Evolutionary conservation across 148 eudicot genomes (phyloP).

Genomic region (Chenopodium formosanum): DNA sequence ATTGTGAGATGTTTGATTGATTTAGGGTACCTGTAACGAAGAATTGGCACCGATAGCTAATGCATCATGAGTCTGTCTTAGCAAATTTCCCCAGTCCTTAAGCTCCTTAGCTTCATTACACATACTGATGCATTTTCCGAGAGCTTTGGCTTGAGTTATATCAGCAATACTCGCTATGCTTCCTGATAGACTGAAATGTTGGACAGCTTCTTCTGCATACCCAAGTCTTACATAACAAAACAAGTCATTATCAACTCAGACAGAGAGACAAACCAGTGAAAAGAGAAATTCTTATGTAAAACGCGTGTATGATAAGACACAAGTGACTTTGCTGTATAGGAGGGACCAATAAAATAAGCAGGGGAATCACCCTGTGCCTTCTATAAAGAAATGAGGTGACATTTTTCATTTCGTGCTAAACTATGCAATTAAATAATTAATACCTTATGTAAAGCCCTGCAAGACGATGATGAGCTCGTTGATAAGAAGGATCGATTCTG

Average conservation of each 20-base stretch:
- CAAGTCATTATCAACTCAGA: neutral
- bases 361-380: too few relatives aligned
- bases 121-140: conserved; percentile 37
- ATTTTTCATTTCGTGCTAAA: too few relatives aligned
- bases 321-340: too few relatives aligned
- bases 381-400: too few relatives aligned
- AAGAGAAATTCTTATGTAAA: neutral
- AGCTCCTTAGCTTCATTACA: conserved; percentile 39
- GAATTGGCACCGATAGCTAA: conserved; percentile 55
- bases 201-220: conserved; percentile 56
- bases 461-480: conserved; percentile 66
- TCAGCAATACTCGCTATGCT: conserved; percentile 34
- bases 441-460: conserved; percentile 70
- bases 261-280: neutral
- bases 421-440: too few relatives aligned
- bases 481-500: conserved; percentile 56
- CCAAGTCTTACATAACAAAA: conserved; percentile 43
- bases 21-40: conserved; percentile 50
- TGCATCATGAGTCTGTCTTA: conserved; percentile 40
- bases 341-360: too few relatives aligned
- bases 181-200: conserved; percentile 51
- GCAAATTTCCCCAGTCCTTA: conserved; percentile 48
- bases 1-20: neutral
- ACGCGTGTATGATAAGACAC: neutral
- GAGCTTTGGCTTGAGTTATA: conserved; percentile 42